Conservation (phyloP, 2,329 filamentous ascomycete genomes). For the Fonsecaea nubica region DNA sequence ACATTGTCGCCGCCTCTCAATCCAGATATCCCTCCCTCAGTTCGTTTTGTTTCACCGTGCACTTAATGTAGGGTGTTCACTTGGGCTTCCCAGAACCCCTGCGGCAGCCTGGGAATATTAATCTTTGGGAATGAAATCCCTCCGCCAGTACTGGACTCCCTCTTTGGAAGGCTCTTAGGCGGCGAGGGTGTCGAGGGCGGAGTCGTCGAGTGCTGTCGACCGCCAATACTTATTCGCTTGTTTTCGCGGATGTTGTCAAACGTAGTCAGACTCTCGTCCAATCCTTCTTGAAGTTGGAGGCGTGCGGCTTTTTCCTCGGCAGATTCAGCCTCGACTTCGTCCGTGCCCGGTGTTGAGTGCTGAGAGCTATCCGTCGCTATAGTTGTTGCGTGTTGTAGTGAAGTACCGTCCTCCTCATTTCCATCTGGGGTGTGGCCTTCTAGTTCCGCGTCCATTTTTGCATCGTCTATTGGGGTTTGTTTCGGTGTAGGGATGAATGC, state of each 20-base stretch:
- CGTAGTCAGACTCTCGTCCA: slow-evolving; percentile 38
- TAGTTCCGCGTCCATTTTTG: slow-evolving; percentile 22
- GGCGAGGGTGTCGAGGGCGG: slow-evolving; percentile 35
- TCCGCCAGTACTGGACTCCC: slow-evolving; percentile 23
- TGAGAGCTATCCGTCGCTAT: background rate
- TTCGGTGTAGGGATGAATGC: slow-evolving; percentile 49
- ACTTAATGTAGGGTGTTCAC: slow-evolving; percentile 36
- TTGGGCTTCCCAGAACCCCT: slow-evolving; percentile 38
- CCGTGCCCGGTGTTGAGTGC: slow-evolving; percentile 19
- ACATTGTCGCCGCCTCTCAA: background rate
- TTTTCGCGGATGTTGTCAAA: slow-evolving; percentile 38
- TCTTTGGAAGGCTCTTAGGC: slow-evolving; percentile 24
- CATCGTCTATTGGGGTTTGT: slow-evolving; percentile 30
- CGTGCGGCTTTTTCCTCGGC: slow-evolving; percentile 25
- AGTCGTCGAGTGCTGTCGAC: slow-evolving; percentile 24
- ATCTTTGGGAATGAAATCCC: slow-evolving; percentile 39
- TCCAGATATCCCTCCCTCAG: background rate
- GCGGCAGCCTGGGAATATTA: slow-evolving; percentile 38
- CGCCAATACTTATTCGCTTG: slow-evolving; percentile 25
- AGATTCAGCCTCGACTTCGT: slow-evolving; percentile 22
- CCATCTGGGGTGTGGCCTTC: slow-evolving; percentile 13
- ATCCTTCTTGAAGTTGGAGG: slow-evolving; percentile 35
- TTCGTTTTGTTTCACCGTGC: background rate
- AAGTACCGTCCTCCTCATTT: slow-evolving; percentile 15
- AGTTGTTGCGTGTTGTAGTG: slow-evolving; percentile 1